Percentiles rank a stretch among this genome's conserved stretches.
phyloP scores from a whole-genome alignment of 371 early-diverging fungal species.

The Apophysomyces sp. region DNA sequence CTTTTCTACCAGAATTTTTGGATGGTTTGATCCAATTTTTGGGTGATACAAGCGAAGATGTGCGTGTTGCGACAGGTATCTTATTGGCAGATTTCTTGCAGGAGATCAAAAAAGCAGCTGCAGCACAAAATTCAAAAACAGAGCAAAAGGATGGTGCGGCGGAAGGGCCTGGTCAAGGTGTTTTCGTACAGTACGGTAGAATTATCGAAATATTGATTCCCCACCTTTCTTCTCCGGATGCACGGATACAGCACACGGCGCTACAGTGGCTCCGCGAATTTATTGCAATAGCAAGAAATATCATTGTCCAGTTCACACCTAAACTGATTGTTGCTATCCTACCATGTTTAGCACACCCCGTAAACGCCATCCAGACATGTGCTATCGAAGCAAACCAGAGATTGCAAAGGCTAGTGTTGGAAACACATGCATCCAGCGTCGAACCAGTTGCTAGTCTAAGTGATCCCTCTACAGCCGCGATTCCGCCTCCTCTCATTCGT shows the following conservation, averaged over 20 bases:
- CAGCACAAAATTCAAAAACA: constrained; percentile 33
- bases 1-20: constrained; percentile 84
- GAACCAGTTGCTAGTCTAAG: constrained; percentile 27
- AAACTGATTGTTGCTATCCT: constrained; percentile 74
- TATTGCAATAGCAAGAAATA: constrained; percentile 71
- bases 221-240: constrained; percentile 75
- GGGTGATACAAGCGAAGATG: constrained; percentile 84
- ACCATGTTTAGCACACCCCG: constrained; percentile 81
- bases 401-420: constrained; percentile 70
- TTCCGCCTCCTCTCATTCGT: background rate
- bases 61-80: constrained; percentile 68
- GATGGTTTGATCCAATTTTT: constrained; percentile 85
- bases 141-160: background rate
- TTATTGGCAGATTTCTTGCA: constrained; percentile 74
- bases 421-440: constrained; percentile 37
- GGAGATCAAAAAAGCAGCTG: constrained; percentile 79
- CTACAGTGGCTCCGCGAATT: constrained; percentile 88
- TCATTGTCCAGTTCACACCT: constrained; percentile 77
- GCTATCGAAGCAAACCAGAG: constrained; percentile 77
- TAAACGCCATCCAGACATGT: constrained; percentile 56
- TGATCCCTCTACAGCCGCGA: constrained; percentile 14
- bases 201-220: constrained; percentile 82
- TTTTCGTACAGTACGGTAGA: constrained; percentile 75
- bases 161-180: constrained; percentile 62
- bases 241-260: constrained; percentile 86